Base-by-base conservation (phyloP, 148 eudicot genomes). In the Vaccinium darrowii region DNA sequence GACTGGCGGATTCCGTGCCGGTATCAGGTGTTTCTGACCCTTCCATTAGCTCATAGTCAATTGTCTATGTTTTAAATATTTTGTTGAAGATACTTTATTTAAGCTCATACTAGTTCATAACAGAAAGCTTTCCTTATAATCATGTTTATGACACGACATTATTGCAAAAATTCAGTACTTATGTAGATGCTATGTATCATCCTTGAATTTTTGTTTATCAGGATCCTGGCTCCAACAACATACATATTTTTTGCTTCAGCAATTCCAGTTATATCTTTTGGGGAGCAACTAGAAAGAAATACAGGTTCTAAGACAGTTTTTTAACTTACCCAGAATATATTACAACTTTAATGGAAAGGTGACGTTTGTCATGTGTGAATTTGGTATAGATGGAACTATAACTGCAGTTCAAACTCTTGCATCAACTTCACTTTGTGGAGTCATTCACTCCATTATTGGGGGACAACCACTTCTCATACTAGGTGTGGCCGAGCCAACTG, bases 401-500 rank as follows among this genome's bases (percentile, higher is more conserved):
- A 97, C 99, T 76, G 99, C 99, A 69, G 99, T 97, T 84, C 99
- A 97, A 88, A 97, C 99, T 47, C 94, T 97, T 82, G 95, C 97
- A 71, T 97, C 99, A 72, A 97, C 99, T 30, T 93, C 99, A 67
- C 84, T 97, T 62, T 97, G 98, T 85, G 99, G 99, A 79, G 84
- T 97, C 30, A 92, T 97, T 88, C 99, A 97, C 88, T 97, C 99
- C 30, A 92, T 97, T 76, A 53, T 97, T 75, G 99, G 99, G 82
- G 99, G 99, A 54, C 99, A 97, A 86, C 99, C 99, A 56, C 86
- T 97, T 54, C 94, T 97, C 47, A 95, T 97, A 84, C 94, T 97
- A 57, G 99, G 98, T 52, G 99, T 95, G 67, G 99, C 99, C 80
- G 98, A 95, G 91, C 99, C 99, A 83, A 97, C 99, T 25, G 99